Evolutionary conservation across 345 rosid species (phyloP).

Genomic region (Populus deltoides): DNA sequence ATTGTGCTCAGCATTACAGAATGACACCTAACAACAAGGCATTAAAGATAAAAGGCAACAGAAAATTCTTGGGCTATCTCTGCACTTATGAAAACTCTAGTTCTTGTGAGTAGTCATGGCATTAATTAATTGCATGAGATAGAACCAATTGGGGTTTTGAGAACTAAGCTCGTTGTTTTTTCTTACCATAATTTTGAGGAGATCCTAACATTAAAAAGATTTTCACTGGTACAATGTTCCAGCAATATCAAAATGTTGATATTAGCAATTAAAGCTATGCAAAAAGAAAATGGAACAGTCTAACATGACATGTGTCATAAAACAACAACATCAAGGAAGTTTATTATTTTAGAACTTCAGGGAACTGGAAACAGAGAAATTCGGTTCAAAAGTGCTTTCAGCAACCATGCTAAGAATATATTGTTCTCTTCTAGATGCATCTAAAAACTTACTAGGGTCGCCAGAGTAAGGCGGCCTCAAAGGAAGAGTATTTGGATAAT

Average conservation of each 20-base stretch:
- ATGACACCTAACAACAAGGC: not conserved
- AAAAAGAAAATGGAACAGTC: not conserved
- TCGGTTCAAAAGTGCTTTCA: not conserved
- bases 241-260: not conserved
- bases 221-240: not conserved
- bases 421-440: not conserved
- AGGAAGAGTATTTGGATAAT: constrained; percentile 28
- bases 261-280: not conserved
- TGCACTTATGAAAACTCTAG: not conserved
- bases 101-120: not conserved
- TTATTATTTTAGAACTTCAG: too few species aligned
- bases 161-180: not conserved
- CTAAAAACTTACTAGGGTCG: constrained; percentile 19
- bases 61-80: not conserved
- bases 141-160: not conserved
- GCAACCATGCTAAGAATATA: not conserved
- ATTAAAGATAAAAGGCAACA: not conserved
- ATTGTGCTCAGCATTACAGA: not conserved
- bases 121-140: not conserved
- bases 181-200: not conserved
- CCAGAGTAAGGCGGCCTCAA: constrained; percentile 27
- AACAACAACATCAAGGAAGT: too few species aligned
- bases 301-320: not conserved
- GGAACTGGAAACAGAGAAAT: not conserved
- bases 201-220: not conserved